Conservation (phyloP, 208 protist species). For the Crithidia expoeki region DNA sequence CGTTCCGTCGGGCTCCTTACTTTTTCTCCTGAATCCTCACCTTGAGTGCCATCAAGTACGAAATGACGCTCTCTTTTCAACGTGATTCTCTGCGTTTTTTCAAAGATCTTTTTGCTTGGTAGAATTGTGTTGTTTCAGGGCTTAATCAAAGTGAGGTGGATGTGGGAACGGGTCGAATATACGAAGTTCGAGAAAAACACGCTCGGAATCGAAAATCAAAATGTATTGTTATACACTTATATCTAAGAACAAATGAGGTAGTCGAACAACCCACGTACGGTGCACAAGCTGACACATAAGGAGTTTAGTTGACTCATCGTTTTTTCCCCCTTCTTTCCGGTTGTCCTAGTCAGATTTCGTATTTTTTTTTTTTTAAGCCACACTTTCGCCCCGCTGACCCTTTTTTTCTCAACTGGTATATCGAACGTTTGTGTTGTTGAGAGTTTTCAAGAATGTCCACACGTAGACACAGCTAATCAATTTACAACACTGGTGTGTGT, state of each 20-base stretch:
- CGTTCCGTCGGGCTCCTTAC: neutral
- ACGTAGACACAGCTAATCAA: no score
- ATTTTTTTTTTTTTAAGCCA: conserved; percentile 10
- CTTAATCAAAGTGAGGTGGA: neutral
- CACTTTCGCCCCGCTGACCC: neutral
- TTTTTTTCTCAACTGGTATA: conserved; percentile 10
- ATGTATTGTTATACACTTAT: conserved; percentile 2
- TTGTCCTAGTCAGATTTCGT: conserved; percentile 8
- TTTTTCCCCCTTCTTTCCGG: conserved; percentile 4
- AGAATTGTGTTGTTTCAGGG: neutral
- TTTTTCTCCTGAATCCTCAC: neutral
- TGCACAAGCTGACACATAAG: conserved; percentile 7
- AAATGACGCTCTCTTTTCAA: neutral
- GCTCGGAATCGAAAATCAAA: neutral
- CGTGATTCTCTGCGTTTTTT: neutral
- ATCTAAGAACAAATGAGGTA: neutral
- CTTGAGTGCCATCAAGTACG: neutral
- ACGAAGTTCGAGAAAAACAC: neutral
- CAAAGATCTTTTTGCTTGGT: no score
- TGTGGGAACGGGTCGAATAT: neutral
- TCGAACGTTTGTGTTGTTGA: neutral
- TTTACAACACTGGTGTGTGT: conserved; percentile 10
- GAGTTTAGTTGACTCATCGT: conserved; percentile 14
- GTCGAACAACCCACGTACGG: conserved; percentile 5
- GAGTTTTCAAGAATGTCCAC: no score